These are phyloP conservation scores for Populus nigra DNA, from an alignment of 345 rosid species.

Conservation along the genomic window DNA sequence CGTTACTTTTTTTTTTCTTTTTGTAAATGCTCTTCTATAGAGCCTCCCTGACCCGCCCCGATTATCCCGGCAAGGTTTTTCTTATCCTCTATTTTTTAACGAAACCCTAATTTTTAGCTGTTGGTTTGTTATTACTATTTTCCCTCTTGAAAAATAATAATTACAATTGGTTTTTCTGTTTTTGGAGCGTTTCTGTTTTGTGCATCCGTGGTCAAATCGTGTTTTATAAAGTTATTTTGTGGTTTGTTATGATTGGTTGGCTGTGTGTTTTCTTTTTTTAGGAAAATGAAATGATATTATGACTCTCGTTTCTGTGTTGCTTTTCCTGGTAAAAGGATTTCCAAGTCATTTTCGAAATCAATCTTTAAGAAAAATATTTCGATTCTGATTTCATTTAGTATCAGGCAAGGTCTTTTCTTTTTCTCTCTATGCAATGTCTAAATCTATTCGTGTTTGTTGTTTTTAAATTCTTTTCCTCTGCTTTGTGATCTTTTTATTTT, in stretches of 20 bases:
- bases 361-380: background rate
- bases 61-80: slow-evolving; percentile 35
- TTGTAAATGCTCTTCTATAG: slow-evolving; percentile 41
- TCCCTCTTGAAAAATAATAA: background rate
- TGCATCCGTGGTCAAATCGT: slow-evolving; percentile 27
- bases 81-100: background rate
- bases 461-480: background rate
- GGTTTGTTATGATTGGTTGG: background rate
- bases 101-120: slow-evolving; percentile 18
- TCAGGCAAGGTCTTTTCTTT: background rate
- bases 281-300: background rate
- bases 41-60: slow-evolving; percentile 53
- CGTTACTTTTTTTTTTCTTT: slow-evolving; percentile 2
- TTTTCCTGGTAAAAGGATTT: slow-evolving; percentile 32
- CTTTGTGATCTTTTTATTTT: background rate
- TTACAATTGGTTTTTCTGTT: slow-evolving; percentile 8
- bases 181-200: background rate
- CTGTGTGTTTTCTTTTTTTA: slow-evolving; percentile 5
- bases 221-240: slow-evolving; percentile 21
- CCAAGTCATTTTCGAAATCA: slow-evolving; percentile 38
- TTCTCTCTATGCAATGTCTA: slow-evolving; percentile 26
- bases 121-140: background rate
- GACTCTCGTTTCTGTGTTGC: slow-evolving; percentile 25
- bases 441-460: slow-evolving; percentile 7
- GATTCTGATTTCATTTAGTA: background rate